Base-by-base conservation (phyloP, 2,329 filamentous ascomycete genomes). In the Fusarium vanettenii region DNA sequence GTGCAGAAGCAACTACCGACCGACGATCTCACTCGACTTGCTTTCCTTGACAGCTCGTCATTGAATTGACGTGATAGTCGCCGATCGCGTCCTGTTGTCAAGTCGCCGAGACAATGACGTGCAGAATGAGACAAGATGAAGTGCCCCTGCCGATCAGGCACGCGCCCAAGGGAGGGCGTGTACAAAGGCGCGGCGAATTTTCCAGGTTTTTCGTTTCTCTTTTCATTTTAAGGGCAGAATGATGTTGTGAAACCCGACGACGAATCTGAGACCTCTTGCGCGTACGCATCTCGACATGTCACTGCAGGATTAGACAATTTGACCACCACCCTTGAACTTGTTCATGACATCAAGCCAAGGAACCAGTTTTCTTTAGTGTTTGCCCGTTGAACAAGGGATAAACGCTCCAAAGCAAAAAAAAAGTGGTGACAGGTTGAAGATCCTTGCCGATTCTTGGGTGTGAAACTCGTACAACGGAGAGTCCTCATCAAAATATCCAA, bases 231-330 rank as follows among this genome's bases (percentile, higher is more conserved):
- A 33, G n/a, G 50, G 50, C 16, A 35, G 20, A 29, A 25, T 20
- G 41, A 45, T 13, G 41, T n/a, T 66, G 71, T 66, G 60, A 37
- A 71, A 74, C 68, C 48, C 3, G 63, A 41, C 52, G 48, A 74
- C 67, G 68, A 69, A 63, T 66, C 31, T 72, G 68, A 74, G 68
- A 74, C 71, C 33, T 63, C 6, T 52, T 50, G 50, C 39, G 57
- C 45, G 59, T 72, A 66, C 71, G 68, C 60, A 74, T 31, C 45
- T 50, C 48, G 48, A 31, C 52, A 56, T 56, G 10, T 56, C 52
- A 56, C 52, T 6, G 6, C 48, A 52, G 27, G 48, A 31, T 31
- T 52, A n/a, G 48, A 29, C 18, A 13, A 52, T 29, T 18, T 18
- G 16, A 52, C 18, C 45, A 45, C 41, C 20, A 22, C n/a, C 41